A percentile compares a stretch with the other conserved stretches of the same genome.
Conservation (phyloP, 306 rosid genomes). For the Prunus mira region DNA sequence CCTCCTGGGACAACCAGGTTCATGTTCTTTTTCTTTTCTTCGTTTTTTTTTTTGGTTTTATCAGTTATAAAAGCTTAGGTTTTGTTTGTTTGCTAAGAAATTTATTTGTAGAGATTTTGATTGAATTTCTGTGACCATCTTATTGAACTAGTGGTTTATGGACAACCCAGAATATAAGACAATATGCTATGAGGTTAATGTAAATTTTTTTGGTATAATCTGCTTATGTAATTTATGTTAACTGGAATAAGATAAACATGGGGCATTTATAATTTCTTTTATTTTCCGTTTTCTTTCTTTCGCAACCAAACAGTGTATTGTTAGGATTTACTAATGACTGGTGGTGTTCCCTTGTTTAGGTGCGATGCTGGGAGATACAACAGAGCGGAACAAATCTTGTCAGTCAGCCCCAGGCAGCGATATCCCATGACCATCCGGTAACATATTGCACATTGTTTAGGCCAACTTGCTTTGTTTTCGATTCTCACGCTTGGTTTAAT, state of each 20-base stretch:
- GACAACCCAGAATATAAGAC: no score
- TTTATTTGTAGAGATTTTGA: neutral
- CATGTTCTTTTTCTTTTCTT: neutral
- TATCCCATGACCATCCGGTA: constrained; percentile 85
- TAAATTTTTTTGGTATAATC: no score
- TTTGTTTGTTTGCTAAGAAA: constrained; percentile 1
- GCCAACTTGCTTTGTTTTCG: neutral
- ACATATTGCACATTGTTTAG: neutral
- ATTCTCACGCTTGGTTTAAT: neutral
- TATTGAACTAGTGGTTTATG: no score
- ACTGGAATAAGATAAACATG: neutral
- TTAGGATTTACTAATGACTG: neutral
- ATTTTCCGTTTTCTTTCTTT: no score
- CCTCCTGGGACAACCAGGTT: constrained; percentile 93
- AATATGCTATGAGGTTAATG: no score
- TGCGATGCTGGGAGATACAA: constrained; percentile 78
- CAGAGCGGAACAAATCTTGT: constrained; percentile 50
- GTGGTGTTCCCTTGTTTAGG: constrained; percentile 32
- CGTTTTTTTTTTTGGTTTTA: neutral
- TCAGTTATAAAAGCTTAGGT: neutral
- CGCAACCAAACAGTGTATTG: neutral
- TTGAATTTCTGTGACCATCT: neutral
- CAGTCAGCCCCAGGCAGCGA: constrained; percentile 74
- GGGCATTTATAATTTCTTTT: neutral
- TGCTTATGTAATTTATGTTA: neutral